Base-by-base conservation (phyloP, 2,329 filamentous ascomycete species). In the Pseudodiploospora longispora region DNA sequence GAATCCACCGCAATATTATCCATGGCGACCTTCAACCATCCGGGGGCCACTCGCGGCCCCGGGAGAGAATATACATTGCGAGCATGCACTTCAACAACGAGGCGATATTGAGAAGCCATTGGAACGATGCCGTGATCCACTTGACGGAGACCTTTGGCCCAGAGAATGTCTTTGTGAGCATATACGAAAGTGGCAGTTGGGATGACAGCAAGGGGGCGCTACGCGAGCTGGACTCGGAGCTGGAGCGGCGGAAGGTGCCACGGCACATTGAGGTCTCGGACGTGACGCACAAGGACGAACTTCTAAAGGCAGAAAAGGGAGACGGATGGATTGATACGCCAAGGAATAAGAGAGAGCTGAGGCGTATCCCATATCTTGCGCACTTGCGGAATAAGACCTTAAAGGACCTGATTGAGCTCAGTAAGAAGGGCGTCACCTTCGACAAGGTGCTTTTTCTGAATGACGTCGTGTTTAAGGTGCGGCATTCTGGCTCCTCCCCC, bases 81-180 rank as follows among this genome's bases (percentile, higher is more conserved):
- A 78, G 76, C 48, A 78, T 83, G 57, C 81, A 85, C 55, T 85
- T 81, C 72, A 86, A 84, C 54, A 78, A 78, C 50, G 83, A 75
- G 47, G 57, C 59, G 2, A 66, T 85, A 27, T 68, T 87, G 2
- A 70, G 75, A 6, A 66, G 67, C 5, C 72, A 81, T 52, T 87
- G 83, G 83, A 80, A 72, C 49, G 61, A 70, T 5, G 79, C 78
- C 1, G 65, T 87, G 3, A 47, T 83, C 6, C 65, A 73, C 2
- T 64, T 87, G 19, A 70, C 75, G 5, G 64, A 72, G 38, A 64
- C 68, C 5, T 63, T 86, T 4, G 83, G 83, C 0, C 63, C 72
- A 0, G 68, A 78, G 3, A 85, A 86, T 56, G 75, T 87, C 2
- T 87, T 75, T 56, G 72, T 88, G 35, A 80, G 76, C 47, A 72